Percentiles rank a stretch among this genome's conserved stretches.
phyloP scores from a whole-genome alignment of 139 green algal genomes.

The Picochlorum costavermella region DNA sequence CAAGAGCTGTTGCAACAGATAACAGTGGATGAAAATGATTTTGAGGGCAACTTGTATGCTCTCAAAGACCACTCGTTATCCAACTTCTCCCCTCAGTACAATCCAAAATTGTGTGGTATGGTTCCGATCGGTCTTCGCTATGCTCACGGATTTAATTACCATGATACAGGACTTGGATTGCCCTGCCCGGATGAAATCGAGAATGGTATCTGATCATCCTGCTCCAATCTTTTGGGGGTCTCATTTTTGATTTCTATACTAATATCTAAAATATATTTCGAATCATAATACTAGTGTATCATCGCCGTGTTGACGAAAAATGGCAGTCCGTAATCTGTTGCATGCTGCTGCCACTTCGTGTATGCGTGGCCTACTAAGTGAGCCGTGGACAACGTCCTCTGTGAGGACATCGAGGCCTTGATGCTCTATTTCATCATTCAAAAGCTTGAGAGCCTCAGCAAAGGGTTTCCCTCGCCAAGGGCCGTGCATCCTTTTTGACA shows the following conservation, averaged over 20 bases:
- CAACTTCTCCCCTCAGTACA: slow-evolving; percentile 15
- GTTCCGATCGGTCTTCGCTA: slow-evolving; percentile 29
- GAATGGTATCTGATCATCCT: slow-evolving; percentile 3
- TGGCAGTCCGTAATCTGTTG: slow-evolving; percentile 48
- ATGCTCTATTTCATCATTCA: not conserved
- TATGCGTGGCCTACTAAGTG: slow-evolving; percentile 41
- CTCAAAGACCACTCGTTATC: slow-evolving; percentile 18
- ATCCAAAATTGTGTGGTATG: slow-evolving; percentile 43
- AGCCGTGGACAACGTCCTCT: slow-evolving; percentile 17
- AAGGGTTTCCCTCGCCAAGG: not conserved
- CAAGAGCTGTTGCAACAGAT: not conserved
- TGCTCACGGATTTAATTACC: slow-evolving; percentile 36
- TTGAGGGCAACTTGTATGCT: slow-evolving; percentile 29
- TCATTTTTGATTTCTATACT: no score
- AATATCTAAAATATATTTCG: no score
- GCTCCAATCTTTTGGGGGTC: no score
- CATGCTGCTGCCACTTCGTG: slow-evolving; percentile 60
- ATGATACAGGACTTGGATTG: slow-evolving; percentile 28
- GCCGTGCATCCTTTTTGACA: not conserved
- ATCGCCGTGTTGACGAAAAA: slow-evolving; percentile 19
- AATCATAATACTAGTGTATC: not conserved
- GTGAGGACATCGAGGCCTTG: not conserved
- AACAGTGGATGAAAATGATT: slow-evolving; percentile 18
- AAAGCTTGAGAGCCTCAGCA: not conserved
- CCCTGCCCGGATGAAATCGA: slow-evolving; percentile 32